Evolutionary conservation across 805 yeast species (phyloP), one percentile per base, ranked within the genome.

Genomic region (Nakazawaea wickerhamii): DNA sequence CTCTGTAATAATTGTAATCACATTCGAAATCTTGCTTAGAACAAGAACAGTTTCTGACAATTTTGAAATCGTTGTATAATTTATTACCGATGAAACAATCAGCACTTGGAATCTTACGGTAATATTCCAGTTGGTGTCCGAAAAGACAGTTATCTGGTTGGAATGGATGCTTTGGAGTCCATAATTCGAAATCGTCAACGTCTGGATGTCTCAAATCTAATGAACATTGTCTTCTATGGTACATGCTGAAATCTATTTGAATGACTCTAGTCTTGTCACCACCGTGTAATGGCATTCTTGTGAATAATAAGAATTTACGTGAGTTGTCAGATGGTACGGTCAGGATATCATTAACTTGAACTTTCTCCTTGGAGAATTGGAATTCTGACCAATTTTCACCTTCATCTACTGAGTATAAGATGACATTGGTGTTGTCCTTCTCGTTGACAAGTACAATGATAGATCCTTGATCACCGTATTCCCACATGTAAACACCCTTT

Each of bases 391-490:
- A 90, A 1, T 80, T 70, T 8, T 67, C 66, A 32, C 97, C 97
- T 50, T 81, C 85, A 60, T 90, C 89, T 8, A 77, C 54, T 0
- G 95, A 82, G 55, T 82, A 90, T 1, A 63, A 53, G 1, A 90
- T 39, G 1, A 61, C 61, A 45, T 85, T 70, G 1, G 96, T 84
- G 18, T 69, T 65, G 23, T 74, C 79, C 19, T 64, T 65, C 4
- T 75, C 79, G 36, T 80, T 72, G 3, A 83, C 90, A 36, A 89
- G 58, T 1, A 85, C 87, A 41, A 90, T 64, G 30, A 90, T 72
- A 2, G 95, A 82, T 10, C 97, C 97, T 49, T 86, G 83, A 60
- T 90, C 97, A 51, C 96, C 96, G 59, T 73, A 90, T 61, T 88
- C 96, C 96, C 96, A 90, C 75, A 81, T 80, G 54, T 75, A 73